These are phyloP conservation scores for Nectriaceae sp. DNA, from an alignment of 2,329 filamentous ascomycete genomes.

Conservation along the genomic window DNA sequence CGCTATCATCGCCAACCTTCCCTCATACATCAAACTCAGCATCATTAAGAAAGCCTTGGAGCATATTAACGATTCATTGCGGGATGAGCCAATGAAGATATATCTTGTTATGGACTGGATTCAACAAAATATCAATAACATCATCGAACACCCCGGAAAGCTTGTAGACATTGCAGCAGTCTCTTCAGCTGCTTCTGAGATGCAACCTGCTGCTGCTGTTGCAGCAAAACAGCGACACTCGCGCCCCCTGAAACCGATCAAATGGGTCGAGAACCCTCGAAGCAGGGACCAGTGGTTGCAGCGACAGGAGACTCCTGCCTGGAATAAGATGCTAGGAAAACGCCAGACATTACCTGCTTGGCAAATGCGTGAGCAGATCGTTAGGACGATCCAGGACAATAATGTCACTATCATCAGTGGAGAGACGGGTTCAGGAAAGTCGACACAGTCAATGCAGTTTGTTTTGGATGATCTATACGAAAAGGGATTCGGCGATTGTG, in stretches of 20 bases:
- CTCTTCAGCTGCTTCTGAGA: constrained; percentile 65
- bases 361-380: constrained; percentile 76
- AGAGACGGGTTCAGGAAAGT: constrained; percentile 96
- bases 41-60: constrained; percentile 76
- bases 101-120: constrained; percentile 92
- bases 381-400: constrained; percentile 71
- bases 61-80: constrained; percentile 68
- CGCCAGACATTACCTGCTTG: constrained; percentile 83
- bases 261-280: constrained; percentile 60
- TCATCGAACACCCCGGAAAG: constrained; percentile 82
- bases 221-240: constrained; percentile 34
- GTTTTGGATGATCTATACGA: constrained; percentile 88
- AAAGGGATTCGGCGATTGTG: constrained; percentile 70
- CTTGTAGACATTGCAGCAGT: constrained; percentile 83
- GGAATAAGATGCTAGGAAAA: constrained; percentile 74
- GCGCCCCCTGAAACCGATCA: constrained; percentile 59
- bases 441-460: constrained; percentile 95
- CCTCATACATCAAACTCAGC: constrained; percentile 91
- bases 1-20: constrained; percentile 69
- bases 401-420: constrained; percentile 97
- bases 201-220: constrained; percentile 34
- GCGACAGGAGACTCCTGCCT: constrained; percentile 64
- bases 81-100: constrained; percentile 85
- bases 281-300: constrained; percentile 70
- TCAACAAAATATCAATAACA: constrained; percentile 77